phyloP scores from a whole-genome alignment of 176 grass and related monocot genomes.

The Triticum monococcum region DNA sequence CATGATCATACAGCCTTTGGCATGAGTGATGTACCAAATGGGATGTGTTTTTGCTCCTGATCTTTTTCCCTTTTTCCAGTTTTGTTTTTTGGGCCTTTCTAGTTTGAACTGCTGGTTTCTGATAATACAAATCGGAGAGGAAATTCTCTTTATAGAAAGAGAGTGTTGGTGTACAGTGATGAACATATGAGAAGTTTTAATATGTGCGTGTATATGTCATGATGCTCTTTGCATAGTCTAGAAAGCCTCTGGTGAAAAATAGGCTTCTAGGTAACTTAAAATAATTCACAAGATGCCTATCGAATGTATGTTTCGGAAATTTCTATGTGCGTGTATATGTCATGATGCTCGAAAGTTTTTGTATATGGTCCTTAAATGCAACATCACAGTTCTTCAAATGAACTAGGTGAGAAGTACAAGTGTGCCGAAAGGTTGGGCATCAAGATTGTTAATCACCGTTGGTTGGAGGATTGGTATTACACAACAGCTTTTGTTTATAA shows the following conservation, averaged over 20 bases:
- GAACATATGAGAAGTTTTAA: not conserved
- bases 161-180: not conserved
- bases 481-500: slow-evolving; percentile 13
- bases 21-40: not conserved
- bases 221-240: not conserved
- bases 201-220: no score
- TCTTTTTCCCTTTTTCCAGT: not conserved
- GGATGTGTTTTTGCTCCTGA: not conserved
- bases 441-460: slow-evolving; percentile 78
- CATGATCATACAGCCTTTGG: not conserved
- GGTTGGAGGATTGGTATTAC: slow-evolving; percentile 80
- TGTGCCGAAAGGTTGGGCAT: slow-evolving; percentile 70
- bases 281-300: not conserved
- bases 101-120: not conserved
- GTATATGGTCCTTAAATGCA: slow-evolving; percentile 2
- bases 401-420: slow-evolving; percentile 75
- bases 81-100: not conserved
- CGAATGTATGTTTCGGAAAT: not conserved
- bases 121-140: not conserved
- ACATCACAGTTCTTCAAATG: slow-evolving; percentile 34
- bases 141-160: not conserved
- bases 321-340: slow-evolving; percentile 4
- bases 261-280: not conserved
- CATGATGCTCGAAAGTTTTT: not conserved
- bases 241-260: not conserved